Evolutionary conservation across 2,329 filamentous ascomycete genomes (phyloP).

Genomic region (Nemania bipapillata): DNA sequence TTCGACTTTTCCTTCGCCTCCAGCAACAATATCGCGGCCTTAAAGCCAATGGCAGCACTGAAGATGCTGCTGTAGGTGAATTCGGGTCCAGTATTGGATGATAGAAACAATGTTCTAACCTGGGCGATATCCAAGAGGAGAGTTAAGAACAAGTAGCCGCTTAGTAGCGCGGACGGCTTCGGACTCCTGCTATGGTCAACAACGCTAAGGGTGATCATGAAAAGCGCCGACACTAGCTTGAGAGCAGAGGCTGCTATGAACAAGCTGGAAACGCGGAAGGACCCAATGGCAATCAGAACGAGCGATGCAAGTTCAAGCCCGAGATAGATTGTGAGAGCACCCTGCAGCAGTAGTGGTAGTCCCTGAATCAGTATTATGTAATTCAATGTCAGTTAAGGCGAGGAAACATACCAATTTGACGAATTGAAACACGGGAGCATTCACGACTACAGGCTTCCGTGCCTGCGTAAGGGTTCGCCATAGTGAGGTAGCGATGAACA

Average conservation of each 20-base stretch:
- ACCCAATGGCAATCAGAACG: constrained; percentile 39
- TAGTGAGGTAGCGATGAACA: constrained; percentile 43
- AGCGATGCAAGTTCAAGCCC: constrained; percentile 37
- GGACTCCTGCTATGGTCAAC: constrained; percentile 40
- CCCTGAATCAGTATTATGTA: too few relatives aligned
- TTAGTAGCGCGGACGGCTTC: constrained; percentile 58
- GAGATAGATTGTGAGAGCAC: not conserved
- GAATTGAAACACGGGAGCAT: not conserved
- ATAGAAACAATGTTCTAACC: constrained; percentile 58
- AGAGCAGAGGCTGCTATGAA: constrained; percentile 44
- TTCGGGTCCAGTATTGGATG: constrained; percentile 6
- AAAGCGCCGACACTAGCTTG: not conserved
- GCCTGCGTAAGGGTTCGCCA: constrained; percentile 38
- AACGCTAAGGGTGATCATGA: constrained; percentile 35
- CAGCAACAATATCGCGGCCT: constrained; percentile 52
- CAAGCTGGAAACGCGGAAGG: not conserved
- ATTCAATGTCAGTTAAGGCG: too few relatives aligned
- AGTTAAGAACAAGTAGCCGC: constrained; percentile 56
- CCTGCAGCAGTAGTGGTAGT: too few relatives aligned
- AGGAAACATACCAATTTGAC: constrained; percentile 2
- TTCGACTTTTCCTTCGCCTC: constrained; percentile 55
- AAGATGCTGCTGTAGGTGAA: constrained; percentile 51
- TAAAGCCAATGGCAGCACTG: constrained; percentile 52
- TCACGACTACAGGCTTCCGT: constrained; percentile 33
- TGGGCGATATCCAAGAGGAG: constrained; percentile 59